Percentiles rank a stretch among this genome's conserved stretches.
These are phyloP conservation scores for Dactylorhiza incarnata DNA, from an alignment of 106 monocot genomes.

Conservation along the genomic window DNA sequence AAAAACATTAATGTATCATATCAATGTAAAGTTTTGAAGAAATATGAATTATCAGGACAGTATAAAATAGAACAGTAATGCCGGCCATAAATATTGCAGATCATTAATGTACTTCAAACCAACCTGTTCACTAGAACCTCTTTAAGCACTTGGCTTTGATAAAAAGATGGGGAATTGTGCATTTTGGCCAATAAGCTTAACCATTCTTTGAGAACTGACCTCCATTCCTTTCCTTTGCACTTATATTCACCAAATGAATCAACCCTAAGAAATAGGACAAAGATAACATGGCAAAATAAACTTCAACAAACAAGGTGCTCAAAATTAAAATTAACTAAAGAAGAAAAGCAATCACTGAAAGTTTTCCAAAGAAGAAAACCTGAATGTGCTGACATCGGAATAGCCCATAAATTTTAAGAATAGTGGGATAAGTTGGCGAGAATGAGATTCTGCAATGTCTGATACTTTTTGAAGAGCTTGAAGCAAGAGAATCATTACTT, in stretches of 20 bases:
- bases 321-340: not conserved
- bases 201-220: constrained; percentile 72
- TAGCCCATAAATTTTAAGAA: constrained; percentile 88
- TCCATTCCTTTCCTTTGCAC: constrained; percentile 61
- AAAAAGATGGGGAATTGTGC: constrained; percentile 60
- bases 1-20: not conserved
- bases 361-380: constrained; percentile 22
- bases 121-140: constrained; percentile 75
- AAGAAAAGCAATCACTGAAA: not conserved
- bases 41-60: constrained; percentile 1
- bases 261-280: constrained; percentile 29
- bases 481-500: constrained; percentile 52
- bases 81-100: not conserved
- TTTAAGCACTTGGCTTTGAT: constrained; percentile 48
- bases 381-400: constrained; percentile 30
- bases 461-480: constrained; percentile 64
- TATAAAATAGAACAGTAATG: not conserved
- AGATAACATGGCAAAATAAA: not conserved
- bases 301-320: not conserved
- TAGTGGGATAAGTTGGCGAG: constrained; percentile 65
- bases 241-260: constrained; percentile 23
- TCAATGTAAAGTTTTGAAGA: constrained; percentile 1
- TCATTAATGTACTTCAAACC: constrained; percentile 1
- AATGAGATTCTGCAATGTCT: constrained; percentile 68
- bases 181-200: constrained; percentile 56